These are phyloP conservation scores for Calocera cornea DNA, from an alignment of 768 basidiomycete species.

Conservation along the genomic window DNA sequence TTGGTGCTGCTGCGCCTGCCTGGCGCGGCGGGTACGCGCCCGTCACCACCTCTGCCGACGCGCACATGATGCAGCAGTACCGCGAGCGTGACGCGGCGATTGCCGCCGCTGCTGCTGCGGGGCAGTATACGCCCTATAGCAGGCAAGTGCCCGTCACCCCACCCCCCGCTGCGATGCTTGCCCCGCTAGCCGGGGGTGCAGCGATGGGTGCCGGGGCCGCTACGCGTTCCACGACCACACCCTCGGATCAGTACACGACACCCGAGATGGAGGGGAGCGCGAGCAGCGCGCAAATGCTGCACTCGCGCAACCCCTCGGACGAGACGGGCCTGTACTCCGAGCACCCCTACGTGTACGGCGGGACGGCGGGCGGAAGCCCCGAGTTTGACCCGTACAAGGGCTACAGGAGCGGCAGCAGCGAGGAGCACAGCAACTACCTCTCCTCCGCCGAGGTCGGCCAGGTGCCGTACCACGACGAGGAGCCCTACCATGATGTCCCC, in stretches of 20 bases:
- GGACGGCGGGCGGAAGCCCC: not conserved
- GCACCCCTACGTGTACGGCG: not conserved
- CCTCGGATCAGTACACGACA: not conserved
- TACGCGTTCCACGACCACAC: not conserved
- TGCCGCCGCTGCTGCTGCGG: conserved; percentile 53
- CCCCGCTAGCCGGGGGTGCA: not conserved
- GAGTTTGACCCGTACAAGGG: conserved; percentile 4
- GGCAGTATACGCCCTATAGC: conserved; percentile 18
- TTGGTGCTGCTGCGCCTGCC: not conserved
- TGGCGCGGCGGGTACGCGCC: not conserved
- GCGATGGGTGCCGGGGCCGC: not conserved
- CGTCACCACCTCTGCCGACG: not conserved
- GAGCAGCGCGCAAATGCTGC: not conserved
- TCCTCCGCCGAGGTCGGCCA: too few species aligned
- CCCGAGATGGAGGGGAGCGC: not conserved
- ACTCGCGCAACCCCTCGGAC: not conserved
- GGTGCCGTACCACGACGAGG: not conserved
- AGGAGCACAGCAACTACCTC: not conserved
- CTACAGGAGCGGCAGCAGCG: not conserved
- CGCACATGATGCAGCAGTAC: conserved; percentile 4
- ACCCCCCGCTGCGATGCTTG: not conserved
- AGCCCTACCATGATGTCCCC: not conserved
- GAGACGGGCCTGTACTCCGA: not conserved
- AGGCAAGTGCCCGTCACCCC: not conserved
- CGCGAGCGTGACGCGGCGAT: conserved; percentile 54